phyloP scores from a whole-genome alignment of 257 asterid species.

The Petunia axillaris region DNA sequence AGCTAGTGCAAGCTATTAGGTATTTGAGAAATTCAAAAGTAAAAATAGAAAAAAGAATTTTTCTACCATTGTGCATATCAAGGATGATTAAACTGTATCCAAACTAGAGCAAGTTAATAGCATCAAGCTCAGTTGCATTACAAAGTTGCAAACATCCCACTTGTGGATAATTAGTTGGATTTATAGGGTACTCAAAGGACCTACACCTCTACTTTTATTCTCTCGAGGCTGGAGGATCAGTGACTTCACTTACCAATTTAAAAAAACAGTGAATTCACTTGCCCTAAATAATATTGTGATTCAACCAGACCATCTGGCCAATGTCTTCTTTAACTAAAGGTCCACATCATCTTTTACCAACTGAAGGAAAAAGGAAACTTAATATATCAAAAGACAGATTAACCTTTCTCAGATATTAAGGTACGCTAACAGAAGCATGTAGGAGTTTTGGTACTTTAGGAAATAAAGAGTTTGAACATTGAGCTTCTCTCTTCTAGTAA shows the following conservation, averaged over 20 bases:
- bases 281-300: constrained; percentile 1
- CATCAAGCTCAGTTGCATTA: neutral
- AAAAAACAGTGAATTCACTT: neutral
- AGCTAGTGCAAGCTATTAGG: no score
- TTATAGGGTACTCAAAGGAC: neutral
- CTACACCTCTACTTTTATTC: neutral
- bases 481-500: constrained; percentile 11
- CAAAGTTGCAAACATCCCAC: neutral
- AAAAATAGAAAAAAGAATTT: no score
- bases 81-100: no score
- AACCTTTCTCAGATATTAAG: neutral
- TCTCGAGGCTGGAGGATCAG: no score
- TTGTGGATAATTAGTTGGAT: neutral
- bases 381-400: neutral
- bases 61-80: no score
- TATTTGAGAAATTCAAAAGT: no score
- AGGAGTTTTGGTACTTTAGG: neutral
- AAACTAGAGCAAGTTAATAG: no score
- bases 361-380: neutral
- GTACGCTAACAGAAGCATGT: neutral
- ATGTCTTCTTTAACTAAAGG: neutral
- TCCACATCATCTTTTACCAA: neutral
- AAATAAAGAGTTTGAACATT: neutral
- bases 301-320: neutral
- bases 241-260: no score